Percentiles rank a stretch among this genome's conserved stretches.
Evolutionary conservation across 108 stramenopile species (phyloP).

Genomic region (Licmophora abbreviata): DNA sequence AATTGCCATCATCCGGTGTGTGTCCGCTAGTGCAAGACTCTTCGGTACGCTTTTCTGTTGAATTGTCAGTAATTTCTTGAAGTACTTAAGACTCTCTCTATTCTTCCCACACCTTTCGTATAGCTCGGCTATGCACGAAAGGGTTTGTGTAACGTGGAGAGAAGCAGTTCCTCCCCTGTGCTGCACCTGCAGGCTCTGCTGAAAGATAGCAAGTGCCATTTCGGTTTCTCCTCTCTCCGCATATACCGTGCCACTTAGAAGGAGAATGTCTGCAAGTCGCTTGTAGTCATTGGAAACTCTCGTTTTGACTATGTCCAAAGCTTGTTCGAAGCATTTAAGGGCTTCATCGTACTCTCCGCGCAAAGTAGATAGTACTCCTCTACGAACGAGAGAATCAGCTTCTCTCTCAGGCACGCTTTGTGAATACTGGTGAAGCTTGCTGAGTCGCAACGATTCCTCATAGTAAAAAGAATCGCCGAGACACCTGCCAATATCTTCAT

Average conservation of each 20-base stretch:
- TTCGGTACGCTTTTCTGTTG: conserved; percentile 57
- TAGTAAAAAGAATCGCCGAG: conserved; percentile 47
- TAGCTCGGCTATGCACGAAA: conserved; percentile 63
- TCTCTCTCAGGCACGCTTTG: conserved; percentile 41
- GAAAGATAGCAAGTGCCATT: conserved; percentile 51
- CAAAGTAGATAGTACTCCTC: conserved; percentile 50
- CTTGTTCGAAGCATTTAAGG: conserved; percentile 55
- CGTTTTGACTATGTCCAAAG: conserved; percentile 44
- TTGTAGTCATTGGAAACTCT: conserved; percentile 41
- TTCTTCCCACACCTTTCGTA: conserved; percentile 37
- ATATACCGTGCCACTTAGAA: conserved; percentile 59
- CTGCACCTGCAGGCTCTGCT: conserved; percentile 54
- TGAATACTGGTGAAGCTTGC: conserved; percentile 26
- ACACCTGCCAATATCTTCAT: conserved; percentile 51
- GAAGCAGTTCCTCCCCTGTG: conserved; percentile 56
- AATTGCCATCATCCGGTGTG: conserved; percentile 55
- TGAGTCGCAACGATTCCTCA: conserved; percentile 45
- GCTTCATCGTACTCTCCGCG: conserved; percentile 30
- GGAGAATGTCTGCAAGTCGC: conserved; percentile 44
- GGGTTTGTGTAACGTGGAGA: conserved; percentile 66
- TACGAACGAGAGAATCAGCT: conserved; percentile 34
- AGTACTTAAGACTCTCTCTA: conserved; percentile 46
- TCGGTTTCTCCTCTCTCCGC: conserved; percentile 38
- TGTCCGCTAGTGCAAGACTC: conserved; percentile 48
- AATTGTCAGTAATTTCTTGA: conserved; percentile 63